Evolutionary conservation across 139 green algal genomes (phyloP), one percentile per base, ranked within the genome.

Genomic region (Micromonas pusilla): DNA sequence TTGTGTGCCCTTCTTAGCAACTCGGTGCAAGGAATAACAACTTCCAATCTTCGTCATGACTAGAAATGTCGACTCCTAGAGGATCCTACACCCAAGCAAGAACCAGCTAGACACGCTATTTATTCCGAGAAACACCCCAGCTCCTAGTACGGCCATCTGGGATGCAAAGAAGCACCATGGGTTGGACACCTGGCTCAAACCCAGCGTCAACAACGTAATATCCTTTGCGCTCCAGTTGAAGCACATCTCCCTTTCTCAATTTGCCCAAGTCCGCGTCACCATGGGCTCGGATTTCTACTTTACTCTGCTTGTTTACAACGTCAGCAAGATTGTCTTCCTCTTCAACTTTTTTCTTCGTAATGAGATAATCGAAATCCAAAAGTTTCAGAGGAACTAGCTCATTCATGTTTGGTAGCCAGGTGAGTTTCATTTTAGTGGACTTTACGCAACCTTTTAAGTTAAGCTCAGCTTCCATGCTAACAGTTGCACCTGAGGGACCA

Each of bases 221-320:
- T 36, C 95, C 95, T 85, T 97, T 97, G 66, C 93, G 89, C 85
- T 97, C 92, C 64, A 99, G 87, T 89, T 99, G 96, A 16, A 99
- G 78, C 32, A 98, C 79, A 13, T 97, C 91, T 20, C 95, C 93
- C 84, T 97, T 95, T 68, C 91, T 81, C 79, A 98, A 79, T 19
- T 81, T 81, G 32, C 90, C 85, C 91, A 98, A 96, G 89, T 98
- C 98, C 70, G 87, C 71, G 74, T 99, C 96, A 37, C 95, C 94
- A n/a, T 91, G 3, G 28, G 90, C 93, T 0, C 53, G 28, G 28
- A 63, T 86, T 52, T 81, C 76, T 31, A 52, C 77, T 25, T 74
- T 79, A 4, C 78, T 85, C 45, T 67, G 26, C 31, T 45, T 52
- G 54, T 89, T 90, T n/a, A 90, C 87, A 3, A 92, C 80, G 16